phyloP scores from a whole-genome alignment of 73 alveolate species.

The Effrenium voratum region DNA sequence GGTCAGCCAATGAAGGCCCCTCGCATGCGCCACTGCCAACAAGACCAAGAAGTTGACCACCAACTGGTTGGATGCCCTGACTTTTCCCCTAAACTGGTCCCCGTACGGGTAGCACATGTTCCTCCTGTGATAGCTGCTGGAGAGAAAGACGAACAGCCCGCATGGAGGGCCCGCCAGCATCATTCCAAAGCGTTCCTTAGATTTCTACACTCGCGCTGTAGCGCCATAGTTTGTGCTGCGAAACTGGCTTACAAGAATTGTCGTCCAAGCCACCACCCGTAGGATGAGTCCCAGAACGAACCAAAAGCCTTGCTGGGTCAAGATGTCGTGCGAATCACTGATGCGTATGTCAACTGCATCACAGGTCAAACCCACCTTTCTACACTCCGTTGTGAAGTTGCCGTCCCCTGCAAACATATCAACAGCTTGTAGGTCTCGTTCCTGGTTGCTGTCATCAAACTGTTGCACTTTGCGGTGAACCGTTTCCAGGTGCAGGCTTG shows the following conservation, averaged over 20 bases:
- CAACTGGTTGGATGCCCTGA: not conserved
- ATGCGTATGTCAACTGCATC: not conserved
- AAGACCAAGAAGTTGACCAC: not conserved
- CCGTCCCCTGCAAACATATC: constrained; percentile 4
- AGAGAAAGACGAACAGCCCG: not conserved
- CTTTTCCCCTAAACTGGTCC: not conserved
- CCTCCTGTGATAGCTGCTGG: not conserved
- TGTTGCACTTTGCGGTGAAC: not conserved
- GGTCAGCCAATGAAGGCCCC: not conserved
- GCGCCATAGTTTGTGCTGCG: not conserved
- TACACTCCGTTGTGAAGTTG: not conserved
- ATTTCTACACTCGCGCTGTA: not conserved
- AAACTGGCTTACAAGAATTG: not conserved
- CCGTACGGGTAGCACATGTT: not conserved
- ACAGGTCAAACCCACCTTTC: not conserved
- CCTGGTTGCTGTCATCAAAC: not conserved
- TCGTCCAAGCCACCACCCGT: not conserved
- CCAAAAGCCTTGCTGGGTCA: not conserved
- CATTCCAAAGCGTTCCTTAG: not conserved
- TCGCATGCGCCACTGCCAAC: not conserved
- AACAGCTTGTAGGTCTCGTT: not conserved
- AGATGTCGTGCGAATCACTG: not conserved
- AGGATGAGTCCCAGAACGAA: not conserved
- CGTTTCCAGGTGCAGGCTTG: not conserved
- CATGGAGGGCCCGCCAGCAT: not conserved